Evolutionary conservation across 768 basidiomycete genomes (phyloP).

Genomic region (Boletus insuetus): DNA sequence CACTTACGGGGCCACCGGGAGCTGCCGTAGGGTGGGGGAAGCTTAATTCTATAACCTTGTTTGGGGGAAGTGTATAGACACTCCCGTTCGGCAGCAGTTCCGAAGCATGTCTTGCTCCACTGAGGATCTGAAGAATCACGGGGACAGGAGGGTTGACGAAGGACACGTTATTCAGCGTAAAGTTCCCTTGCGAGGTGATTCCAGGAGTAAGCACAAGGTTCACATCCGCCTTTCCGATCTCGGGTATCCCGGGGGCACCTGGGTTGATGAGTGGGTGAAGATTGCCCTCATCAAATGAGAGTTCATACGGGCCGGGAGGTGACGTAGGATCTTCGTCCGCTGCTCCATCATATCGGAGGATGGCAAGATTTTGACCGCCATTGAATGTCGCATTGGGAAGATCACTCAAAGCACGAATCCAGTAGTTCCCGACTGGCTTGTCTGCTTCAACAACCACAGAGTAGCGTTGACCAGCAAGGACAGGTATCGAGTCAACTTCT

Average conservation of each 20-base stretch:
- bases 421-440: neutral
- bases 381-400: conserved; percentile 25
- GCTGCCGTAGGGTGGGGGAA: conserved; percentile 34
- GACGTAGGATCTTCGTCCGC: conserved; percentile 41
- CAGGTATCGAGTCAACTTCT: neutral
- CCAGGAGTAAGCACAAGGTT: conserved; percentile 24
- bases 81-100: conserved; percentile 49
- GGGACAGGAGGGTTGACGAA: conserved; percentile 43
- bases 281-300: conserved; percentile 36
- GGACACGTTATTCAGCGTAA: conserved; percentile 25
- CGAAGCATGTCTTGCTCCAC: conserved; percentile 42
- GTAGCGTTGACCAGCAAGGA: conserved; percentile 1
- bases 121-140: conserved; percentile 30
- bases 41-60: conserved; percentile 45
- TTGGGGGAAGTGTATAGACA: conserved; percentile 43
- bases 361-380: conserved; percentile 45
- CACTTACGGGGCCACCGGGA: conserved; percentile 29
- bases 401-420: neutral
- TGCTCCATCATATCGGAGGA: conserved; percentile 50
- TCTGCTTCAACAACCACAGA: neutral
- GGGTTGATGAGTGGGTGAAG: conserved; percentile 37
- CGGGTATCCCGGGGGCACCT: conserved; percentile 38
- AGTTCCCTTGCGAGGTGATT: neutral
- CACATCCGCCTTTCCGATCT: conserved; percentile 40
- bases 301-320: conserved; percentile 29